Conservation (phyloP, 352 stramenopile genomes). For the Globisporangium uncinulatum region DNA sequence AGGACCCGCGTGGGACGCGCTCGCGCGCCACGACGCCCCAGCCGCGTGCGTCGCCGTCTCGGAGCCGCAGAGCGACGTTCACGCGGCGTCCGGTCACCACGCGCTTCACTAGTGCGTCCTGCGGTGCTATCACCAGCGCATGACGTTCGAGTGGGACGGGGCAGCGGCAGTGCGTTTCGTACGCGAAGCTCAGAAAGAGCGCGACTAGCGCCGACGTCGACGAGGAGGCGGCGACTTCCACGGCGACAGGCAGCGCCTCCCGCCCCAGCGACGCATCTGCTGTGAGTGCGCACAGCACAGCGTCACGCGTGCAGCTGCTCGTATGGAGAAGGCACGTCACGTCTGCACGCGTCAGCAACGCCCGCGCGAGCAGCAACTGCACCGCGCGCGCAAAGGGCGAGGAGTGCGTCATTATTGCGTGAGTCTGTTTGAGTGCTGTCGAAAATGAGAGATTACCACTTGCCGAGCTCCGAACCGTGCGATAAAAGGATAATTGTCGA, state of each 20-base stretch:
- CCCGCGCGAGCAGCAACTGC: neutral
- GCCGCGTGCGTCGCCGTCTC: conserved; percentile 19
- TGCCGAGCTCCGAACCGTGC: too few relatives aligned
- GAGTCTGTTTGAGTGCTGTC: too few relatives aligned
- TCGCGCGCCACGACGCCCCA: conserved; percentile 39
- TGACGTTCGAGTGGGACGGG: conserved; percentile 16
- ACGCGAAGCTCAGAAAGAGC: conserved; percentile 24
- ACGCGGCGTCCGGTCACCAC: conserved; percentile 23
- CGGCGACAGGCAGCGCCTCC: neutral
- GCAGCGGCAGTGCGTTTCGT: conserved; percentile 22
- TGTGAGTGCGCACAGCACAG: neutral
- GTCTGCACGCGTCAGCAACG: neutral
- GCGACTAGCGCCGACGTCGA: conserved; percentile 3
- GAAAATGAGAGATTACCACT: too few relatives aligned
- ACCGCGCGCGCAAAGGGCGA: neutral
- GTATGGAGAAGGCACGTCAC: neutral
- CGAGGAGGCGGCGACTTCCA: neutral
- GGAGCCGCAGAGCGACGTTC: conserved; percentile 17
- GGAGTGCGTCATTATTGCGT: too few relatives aligned
- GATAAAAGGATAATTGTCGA: too few relatives aligned
- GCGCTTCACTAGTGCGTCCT: conserved; percentile 15
- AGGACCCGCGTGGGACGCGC: conserved; percentile 24
- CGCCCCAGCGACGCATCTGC: conserved; percentile 5
- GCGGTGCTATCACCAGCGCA: conserved; percentile 18
- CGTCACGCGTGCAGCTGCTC: conserved; percentile 1